Evolutionary conservation across 2,329 filamentous ascomycete genomes (phyloP).

Genomic region (Colletotrichum australisinense): DNA sequence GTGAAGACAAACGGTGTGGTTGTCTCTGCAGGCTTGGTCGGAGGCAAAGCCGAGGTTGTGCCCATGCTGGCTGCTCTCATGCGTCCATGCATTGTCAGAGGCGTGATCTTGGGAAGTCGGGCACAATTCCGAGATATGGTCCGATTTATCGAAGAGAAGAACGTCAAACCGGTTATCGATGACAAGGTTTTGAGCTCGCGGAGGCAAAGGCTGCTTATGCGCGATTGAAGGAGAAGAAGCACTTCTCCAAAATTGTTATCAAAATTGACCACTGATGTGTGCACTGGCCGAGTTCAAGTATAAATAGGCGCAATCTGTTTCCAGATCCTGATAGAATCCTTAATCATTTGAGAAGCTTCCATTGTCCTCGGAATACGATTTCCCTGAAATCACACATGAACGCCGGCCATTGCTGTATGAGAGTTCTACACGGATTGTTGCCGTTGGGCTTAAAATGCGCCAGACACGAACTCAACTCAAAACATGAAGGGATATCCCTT

Average conservation of each 20-base stretch:
- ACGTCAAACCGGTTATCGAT: constrained; percentile 45
- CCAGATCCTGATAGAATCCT: too few relatives aligned
- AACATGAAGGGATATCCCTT: constrained; percentile 54
- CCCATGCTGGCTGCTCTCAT: constrained; percentile 41
- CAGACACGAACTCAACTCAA: constrained; percentile 48
- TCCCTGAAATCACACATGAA: constrained; percentile 49
- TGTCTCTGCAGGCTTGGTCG: constrained; percentile 45
- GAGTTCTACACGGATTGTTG: constrained; percentile 55
- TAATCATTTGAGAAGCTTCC: too few relatives aligned
- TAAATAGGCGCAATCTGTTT: neutral
- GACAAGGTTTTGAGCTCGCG: constrained; percentile 42
- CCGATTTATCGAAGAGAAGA: constrained; percentile 45
- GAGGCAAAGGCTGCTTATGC: constrained; percentile 47
- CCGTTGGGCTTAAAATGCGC: constrained; percentile 61
- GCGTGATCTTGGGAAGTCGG: constrained; percentile 42
- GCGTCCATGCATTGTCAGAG: constrained; percentile 43
- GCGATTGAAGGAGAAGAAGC: constrained; percentile 45
- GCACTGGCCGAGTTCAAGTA: neutral
- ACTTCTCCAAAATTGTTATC: constrained; percentile 51
- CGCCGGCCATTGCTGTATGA: constrained; percentile 58
- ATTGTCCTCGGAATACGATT: too few relatives aligned
- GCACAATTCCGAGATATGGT: constrained; percentile 44
- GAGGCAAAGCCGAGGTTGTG: constrained; percentile 42
- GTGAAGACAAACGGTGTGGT: constrained; percentile 51
- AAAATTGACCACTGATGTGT: constrained; percentile 38